A percentile compares a stretch with the other conserved stretches of the same genome.
Evolutionary conservation across 257 asterid species (phyloP).

Genomic region (Knoxia roxburghii): DNA sequence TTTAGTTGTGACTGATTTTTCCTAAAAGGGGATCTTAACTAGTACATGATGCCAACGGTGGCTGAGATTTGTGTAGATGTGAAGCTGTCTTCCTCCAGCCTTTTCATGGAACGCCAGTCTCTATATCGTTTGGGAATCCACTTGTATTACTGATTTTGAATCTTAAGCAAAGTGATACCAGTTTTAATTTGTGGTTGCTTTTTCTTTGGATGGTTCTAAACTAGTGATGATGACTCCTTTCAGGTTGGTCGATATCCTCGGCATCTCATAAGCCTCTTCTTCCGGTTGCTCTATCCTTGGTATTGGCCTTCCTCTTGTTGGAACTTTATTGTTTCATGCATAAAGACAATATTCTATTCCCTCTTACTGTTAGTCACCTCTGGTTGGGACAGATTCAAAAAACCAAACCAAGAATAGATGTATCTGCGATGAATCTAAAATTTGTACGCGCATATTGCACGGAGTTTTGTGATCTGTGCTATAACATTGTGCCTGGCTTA

Average conservation of each 20-base stretch:
- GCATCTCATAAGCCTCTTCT: conserved; percentile 71
- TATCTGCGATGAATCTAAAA: background rate
- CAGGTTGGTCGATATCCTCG: conserved; percentile 86
- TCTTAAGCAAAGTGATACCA: no score
- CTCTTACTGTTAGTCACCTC: conserved; percentile 44
- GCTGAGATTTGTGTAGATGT: no score
- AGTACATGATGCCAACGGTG: no score
- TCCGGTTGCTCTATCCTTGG: conserved; percentile 80
- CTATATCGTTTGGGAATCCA: no score
- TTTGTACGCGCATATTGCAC: background rate
- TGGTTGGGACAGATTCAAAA: conserved; percentile 43
- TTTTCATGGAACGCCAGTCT: no score
- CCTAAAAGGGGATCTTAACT: no score
- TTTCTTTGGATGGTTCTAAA: background rate
- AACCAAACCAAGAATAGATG: conserved; percentile 31
- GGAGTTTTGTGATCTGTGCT: background rate
- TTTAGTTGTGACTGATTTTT: no score
- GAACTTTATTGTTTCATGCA: conserved; percentile 63
- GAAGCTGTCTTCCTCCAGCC: no score
- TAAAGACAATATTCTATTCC: conserved; percentile 45
- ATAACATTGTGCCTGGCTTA: no score
- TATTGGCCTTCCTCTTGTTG: conserved; percentile 98
- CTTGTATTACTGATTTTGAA: no score
- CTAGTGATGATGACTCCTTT: background rate
- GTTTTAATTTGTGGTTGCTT: background rate